These are phyloP conservation scores for Phaffia australis DNA, from an alignment of 768 basidiomycete genomes.

Conservation along the genomic window DNA sequence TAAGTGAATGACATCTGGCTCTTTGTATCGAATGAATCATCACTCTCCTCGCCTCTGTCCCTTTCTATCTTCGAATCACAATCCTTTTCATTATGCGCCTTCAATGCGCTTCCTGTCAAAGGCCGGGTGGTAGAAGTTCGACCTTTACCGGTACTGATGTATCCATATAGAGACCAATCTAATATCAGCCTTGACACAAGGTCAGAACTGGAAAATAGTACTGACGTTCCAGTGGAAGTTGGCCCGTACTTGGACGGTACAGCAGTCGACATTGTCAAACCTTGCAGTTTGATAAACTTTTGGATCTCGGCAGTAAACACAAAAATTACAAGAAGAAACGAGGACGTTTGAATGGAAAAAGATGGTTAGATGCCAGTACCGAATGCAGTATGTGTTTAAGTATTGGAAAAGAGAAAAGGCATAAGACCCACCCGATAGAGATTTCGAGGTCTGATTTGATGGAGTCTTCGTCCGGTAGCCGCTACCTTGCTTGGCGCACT, in stretches of 20 bases:
- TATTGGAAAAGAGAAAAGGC: neutral
- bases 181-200: neutral
- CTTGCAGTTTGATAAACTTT: slow-evolving; percentile 62
- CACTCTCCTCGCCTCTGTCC: slow-evolving; percentile 68
- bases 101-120: slow-evolving; percentile 45
- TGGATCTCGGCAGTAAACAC: too few relatives aligned
- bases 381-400: neutral
- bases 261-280: slow-evolving; percentile 32
- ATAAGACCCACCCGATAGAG: slow-evolving; percentile 53
- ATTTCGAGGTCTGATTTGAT: slow-evolving; percentile 75
- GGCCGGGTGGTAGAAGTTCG: slow-evolving; percentile 55
- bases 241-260: slow-evolving; percentile 25
- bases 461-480: slow-evolving; percentile 62
- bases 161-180: slow-evolving; percentile 2
- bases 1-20: slow-evolving; percentile 35
- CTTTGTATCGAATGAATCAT: slow-evolving; percentile 31
- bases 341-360: neutral
- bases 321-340: neutral
- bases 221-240: slow-evolving; percentile 57
- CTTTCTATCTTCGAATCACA: slow-evolving; percentile 45
- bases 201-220: neutral
- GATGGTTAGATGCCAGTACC: neutral
- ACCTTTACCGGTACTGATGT: slow-evolving; percentile 44
- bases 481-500: slow-evolving; percentile 76
- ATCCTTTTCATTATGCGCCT: slow-evolving; percentile 51